Conservation (phyloP, 345 rosid species). For the Salix purpurea region DNA sequence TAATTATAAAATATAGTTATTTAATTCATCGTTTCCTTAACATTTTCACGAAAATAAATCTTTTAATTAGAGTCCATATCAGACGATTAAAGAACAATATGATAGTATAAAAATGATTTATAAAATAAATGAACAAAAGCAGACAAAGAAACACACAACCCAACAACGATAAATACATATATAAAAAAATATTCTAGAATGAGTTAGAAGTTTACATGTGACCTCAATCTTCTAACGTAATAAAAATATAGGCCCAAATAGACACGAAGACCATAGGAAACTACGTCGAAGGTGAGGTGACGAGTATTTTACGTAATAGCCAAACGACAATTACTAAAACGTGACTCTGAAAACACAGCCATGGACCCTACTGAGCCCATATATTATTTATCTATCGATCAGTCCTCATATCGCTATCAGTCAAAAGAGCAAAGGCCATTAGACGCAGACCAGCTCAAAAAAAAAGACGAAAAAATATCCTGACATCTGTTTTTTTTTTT, state of each 20-base stretch:
- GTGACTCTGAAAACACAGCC: not conserved
- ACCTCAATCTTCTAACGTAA: not conserved
- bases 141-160: no score
- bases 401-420: not conserved
- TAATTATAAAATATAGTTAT: no score
- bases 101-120: no score
- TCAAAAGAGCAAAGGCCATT: slow-evolving; percentile 4
- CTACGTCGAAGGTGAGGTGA: slow-evolving; percentile 5
- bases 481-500: not conserved
- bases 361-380: not conserved
- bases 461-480: not conserved
- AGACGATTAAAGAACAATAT: not conserved
- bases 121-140: not conserved
- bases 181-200: no score
- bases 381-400: not conserved
- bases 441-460: not conserved
- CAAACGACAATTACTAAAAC: slow-evolving; percentile 4
- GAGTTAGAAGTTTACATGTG: not conserved
- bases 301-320: not conserved
- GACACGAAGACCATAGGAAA: slow-evolving; percentile 9
- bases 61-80: not conserved
- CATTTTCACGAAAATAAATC: no score
- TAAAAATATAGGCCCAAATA: not conserved
- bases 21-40: no score
- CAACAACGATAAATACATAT: not conserved